Evolutionary conservation across 1,284 basidiomycete genomes (phyloP), one percentile per base, ranked within the genome.

Genomic region (Cryptococcus amylolentus): DNA sequence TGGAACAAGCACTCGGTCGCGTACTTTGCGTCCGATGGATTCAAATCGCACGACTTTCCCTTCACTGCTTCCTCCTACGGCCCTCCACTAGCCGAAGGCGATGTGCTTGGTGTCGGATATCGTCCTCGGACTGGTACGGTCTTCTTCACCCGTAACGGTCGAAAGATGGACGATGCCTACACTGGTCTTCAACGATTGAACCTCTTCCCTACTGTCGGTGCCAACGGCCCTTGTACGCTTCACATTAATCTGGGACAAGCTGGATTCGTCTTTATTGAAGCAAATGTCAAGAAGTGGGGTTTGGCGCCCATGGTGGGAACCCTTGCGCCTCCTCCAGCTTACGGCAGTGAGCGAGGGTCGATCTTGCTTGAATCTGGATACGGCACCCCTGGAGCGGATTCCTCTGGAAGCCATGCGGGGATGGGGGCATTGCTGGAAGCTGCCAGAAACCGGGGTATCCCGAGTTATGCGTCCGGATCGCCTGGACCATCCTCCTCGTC

Each of bases 211-310:
- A 93, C 90, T 44, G 86, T 97, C 55, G 93, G 93, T 52, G 91
- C 93, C 14, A 90, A 94, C 72, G 92, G 93, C 0, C 89, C 93
- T 5, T 94, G 91, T 72, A 93, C 88, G 56, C 85, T 97, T 3
- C 94, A 97, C 69, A 88, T 96, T 70, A 97, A 97, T 74, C 83
- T 97, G 16, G 94, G 93, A 13, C 93, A 97, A 76, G 88, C 90
- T 14, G 93, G 93, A 2, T 97, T 97, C 70, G 93, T 97, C 40
- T 97, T 95, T 69, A 96, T 97, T 68, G 93, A 97, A 78, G 93
- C 93, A 37, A 96, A 97, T 72, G 94, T 97, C 58, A 97, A 97
- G 83, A 96, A 96, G 75, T 97, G 93, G 94, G 93, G 93, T 23
- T 79, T 97, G 39, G 93, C 94, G 26, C 93, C 93, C 6, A 95